Percentiles rank a stretch among this genome's conserved stretches.
Evolutionary conservation across 1,139 yeast species (phyloP).

Genomic region (Geotrichum fermentans): DNA sequence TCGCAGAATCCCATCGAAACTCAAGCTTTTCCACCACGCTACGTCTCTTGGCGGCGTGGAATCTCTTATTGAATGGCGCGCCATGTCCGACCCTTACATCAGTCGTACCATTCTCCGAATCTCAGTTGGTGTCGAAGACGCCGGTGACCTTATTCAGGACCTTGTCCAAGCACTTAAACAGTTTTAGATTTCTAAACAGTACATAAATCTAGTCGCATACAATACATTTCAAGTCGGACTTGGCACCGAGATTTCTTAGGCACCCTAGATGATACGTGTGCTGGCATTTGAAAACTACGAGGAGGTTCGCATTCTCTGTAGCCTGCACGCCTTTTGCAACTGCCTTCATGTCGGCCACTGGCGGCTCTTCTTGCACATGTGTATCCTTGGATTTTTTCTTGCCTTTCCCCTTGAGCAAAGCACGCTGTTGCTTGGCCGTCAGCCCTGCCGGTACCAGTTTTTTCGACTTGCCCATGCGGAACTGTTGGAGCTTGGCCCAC

Average conservation of each 20-base stretch:
- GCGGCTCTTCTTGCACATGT: background rate
- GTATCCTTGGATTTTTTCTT: conserved; percentile 8
- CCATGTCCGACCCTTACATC: conserved; percentile 59
- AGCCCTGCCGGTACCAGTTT: background rate
- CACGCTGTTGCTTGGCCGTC: conserved; percentile 12
- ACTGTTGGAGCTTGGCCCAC: conserved; percentile 33
- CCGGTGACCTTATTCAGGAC: conserved; percentile 68
- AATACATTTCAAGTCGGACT: conserved; percentile 20
- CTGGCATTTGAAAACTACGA: conserved; percentile 50
- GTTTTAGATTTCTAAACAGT: conserved; percentile 1
- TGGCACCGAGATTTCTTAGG: conserved; percentile 44
- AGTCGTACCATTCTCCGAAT: conserved; percentile 58
- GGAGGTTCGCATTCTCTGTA: conserved; percentile 21
- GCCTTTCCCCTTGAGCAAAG: conserved; percentile 16
- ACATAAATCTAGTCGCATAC: conserved; percentile 17
- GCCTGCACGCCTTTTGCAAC: conserved; percentile 27
- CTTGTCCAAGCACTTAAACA: conserved; percentile 44
- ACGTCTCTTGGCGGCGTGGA: conserved; percentile 94
- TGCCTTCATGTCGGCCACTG: conserved; percentile 4
- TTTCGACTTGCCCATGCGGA: conserved; percentile 10
- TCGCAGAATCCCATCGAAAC: conserved; percentile 55
- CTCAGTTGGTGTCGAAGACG: conserved; percentile 73
- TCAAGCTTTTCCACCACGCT: conserved; percentile 78
- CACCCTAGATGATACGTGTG: conserved; percentile 71
- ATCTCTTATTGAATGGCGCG: conserved; percentile 86